Conservation (phyloP, 305 asterid species). For the Plantago coronopus region DNA sequence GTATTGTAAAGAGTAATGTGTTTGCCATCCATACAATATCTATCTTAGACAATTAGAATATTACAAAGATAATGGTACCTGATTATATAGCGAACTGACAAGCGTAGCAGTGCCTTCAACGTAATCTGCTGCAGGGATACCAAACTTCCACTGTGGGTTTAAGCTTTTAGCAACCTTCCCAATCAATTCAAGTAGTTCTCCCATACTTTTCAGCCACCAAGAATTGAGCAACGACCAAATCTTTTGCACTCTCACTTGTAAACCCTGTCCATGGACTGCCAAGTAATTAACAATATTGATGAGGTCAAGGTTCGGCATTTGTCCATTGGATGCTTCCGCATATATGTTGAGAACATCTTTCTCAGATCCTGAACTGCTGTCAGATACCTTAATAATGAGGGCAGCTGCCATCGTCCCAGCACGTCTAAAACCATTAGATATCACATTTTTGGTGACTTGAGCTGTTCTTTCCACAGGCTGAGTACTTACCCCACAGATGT, state of each 20-base stretch:
- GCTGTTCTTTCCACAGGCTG: slow-evolving; percentile 20
- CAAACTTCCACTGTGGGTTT: slow-evolving; percentile 79
- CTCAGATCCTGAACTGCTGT: slow-evolving; percentile 43
- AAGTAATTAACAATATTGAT: slow-evolving; percentile 79
- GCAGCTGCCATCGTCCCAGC: slow-evolving; percentile 99
- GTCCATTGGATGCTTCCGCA: slow-evolving; percentile 97
- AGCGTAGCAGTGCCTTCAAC: slow-evolving; percentile 89
- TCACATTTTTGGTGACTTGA: slow-evolving; percentile 22
- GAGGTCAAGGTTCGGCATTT: slow-evolving; percentile 96
- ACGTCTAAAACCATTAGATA: slow-evolving; percentile 58
- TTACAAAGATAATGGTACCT: slow-evolving; percentile 39
- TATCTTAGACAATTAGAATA: background rate
- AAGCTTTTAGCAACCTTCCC: slow-evolving; percentile 67
- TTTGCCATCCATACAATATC: slow-evolving; percentile 11
- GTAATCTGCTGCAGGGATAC: slow-evolving; percentile 64
- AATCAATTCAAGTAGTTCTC: slow-evolving; percentile 47
- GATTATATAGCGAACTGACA: slow-evolving; percentile 82
- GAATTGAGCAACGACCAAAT: slow-evolving; percentile 64
- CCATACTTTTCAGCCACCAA: slow-evolving; percentile 66
- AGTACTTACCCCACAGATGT: slow-evolving; percentile 36
- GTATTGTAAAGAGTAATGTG: background rate
- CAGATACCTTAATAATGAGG: slow-evolving; percentile 79
- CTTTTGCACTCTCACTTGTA: slow-evolving; percentile 72
- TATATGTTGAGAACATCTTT: slow-evolving; percentile 71
- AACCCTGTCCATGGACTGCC: slow-evolving; percentile 87